A percentile compares a stretch with the other conserved stretches of the same genome.
These are phyloP conservation scores for Cyberlindnera nakhonratchasimensis DNA, from an alignment of 805 yeast species.

Conservation along the genomic window DNA sequence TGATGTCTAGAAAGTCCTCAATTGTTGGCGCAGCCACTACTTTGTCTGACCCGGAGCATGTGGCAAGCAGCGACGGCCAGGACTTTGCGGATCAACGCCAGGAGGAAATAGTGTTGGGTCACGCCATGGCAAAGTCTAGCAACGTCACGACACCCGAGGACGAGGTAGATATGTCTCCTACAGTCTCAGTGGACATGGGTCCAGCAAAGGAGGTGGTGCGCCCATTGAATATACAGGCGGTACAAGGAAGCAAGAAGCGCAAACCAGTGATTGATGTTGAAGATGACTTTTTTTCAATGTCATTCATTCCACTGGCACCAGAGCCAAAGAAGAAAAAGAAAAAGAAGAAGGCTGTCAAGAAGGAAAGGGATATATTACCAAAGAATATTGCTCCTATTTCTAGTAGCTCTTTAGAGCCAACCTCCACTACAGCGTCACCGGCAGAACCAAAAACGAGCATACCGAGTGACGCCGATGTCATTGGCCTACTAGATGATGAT, in stretches of 20 bases:
- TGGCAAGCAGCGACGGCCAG: background rate
- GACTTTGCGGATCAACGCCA: slow-evolving; percentile 21
- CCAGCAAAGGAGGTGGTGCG: background rate
- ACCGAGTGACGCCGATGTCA: slow-evolving; percentile 1
- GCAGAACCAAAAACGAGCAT: background rate
- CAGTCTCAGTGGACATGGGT: background rate
- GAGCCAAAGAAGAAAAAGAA: slow-evolving; percentile 20
- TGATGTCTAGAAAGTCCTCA: slow-evolving; percentile 1
- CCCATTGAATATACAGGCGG: background rate
- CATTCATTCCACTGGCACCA: background rate
- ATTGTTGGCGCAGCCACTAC: background rate
- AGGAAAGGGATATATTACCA: background rate
- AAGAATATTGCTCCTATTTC: background rate
- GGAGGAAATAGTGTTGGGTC: slow-evolving; percentile 24
- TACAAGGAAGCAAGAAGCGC: background rate
- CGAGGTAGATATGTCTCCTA: slow-evolving; percentile 2
- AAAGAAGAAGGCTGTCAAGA: slow-evolving; percentile 9
- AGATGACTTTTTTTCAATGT: slow-evolving; percentile 30
- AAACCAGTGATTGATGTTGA: slow-evolving; percentile 11
- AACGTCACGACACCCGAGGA: slow-evolving; percentile 25
- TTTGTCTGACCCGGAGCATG: background rate
- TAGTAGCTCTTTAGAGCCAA: background rate
- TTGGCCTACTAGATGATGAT: slow-evolving; percentile 2
- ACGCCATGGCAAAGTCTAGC: slow-evolving; percentile 26
- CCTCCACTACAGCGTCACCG: background rate